These are phyloP conservation scores for Magnolia officinalis DNA, from an alignment of 164 flowering plant species.

Conservation along the genomic window DNA sequence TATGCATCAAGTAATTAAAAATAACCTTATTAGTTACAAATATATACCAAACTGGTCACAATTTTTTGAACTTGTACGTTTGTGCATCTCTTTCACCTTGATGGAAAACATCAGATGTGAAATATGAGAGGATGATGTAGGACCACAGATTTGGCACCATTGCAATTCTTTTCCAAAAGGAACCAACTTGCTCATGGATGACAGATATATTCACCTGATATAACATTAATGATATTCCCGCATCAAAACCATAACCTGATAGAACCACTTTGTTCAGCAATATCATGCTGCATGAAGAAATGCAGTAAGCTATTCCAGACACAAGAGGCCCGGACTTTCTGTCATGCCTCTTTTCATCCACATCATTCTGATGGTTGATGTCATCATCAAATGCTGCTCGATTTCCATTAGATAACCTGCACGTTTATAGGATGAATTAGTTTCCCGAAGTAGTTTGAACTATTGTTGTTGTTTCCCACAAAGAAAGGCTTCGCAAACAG, in stretches of 20 bases:
- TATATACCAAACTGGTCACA: too few relatives aligned
- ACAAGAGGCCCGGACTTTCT: conserved; percentile 52
- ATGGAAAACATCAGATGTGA: not conserved
- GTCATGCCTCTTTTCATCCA: conserved; percentile 35
- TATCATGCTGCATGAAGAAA: conserved; percentile 88
- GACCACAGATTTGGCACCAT: not conserved
- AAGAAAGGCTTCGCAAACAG: too few relatives aligned
- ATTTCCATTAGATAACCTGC: conserved; percentile 35
- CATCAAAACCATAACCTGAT: conserved; percentile 63
- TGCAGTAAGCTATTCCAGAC: conserved; percentile 76
- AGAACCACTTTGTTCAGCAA: conserved; percentile 71
- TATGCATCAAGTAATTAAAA: too few relatives aligned
- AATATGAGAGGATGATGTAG: not conserved
- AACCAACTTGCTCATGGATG: not conserved
- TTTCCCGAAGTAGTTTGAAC: not conserved
- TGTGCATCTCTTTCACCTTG: too few relatives aligned
- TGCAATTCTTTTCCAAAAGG: not conserved
- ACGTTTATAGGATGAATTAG: not conserved
- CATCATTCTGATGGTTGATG: conserved; percentile 16
- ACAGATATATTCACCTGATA: conserved; percentile 51
- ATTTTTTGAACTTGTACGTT: too few relatives aligned
- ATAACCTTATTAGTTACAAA: too few relatives aligned
- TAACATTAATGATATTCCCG: conserved; percentile 80
- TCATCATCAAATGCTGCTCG: conserved; percentile 17
- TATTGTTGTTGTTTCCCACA: too few relatives aligned